Evolutionary conservation across 2,329 filamentous ascomycete genomes (phyloP).

Genomic region (Orbilia brochopaga): DNA sequence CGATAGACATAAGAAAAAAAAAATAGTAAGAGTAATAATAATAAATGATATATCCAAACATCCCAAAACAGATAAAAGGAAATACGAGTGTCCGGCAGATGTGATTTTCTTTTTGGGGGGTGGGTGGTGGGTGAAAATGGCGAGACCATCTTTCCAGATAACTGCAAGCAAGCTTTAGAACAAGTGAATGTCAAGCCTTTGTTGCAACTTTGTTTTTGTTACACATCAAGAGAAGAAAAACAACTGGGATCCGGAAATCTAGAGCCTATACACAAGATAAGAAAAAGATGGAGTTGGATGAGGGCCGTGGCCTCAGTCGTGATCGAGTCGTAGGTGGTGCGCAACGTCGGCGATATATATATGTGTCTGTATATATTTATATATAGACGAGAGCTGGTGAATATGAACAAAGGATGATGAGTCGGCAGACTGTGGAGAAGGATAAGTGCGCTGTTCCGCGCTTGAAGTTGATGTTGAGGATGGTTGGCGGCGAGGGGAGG

Average conservation of each 20-base stretch:
- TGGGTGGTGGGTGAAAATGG: constrained; percentile 26
- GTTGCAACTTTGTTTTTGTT: constrained; percentile 29
- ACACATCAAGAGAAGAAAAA: constrained; percentile 22
- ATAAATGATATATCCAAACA: neutral
- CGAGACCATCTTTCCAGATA: constrained; percentile 13
- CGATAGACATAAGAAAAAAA: constrained; percentile 25
- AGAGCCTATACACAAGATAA: constrained; percentile 43
- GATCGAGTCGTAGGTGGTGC: neutral
- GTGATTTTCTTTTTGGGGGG: constrained; percentile 10
- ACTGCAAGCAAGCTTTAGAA: constrained; percentile 2
- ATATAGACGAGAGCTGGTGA: constrained; percentile 10
- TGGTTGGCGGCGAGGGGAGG: constrained; percentile 22
- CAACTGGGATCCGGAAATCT: constrained; percentile 37
- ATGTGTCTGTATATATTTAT: neutral
- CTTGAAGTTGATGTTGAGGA: constrained; percentile 35
- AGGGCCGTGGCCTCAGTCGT: neutral
- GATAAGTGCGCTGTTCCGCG: constrained; percentile 39
- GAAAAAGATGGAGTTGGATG: constrained; percentile 11
- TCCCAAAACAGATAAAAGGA: constrained; percentile 14
- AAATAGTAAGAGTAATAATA: constrained; percentile 27
- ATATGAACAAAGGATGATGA: constrained; percentile 9
- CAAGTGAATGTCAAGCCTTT: constrained; percentile 1
- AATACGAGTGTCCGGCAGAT: constrained; percentile 3
- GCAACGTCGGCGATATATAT: neutral
- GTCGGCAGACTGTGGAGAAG: constrained; percentile 6